A percentile compares a stretch with the other conserved stretches of the same genome.
These are phyloP conservation scores for Trametes gibbosa DNA, from an alignment of 768 basidiomycete genomes.

Conservation along the genomic window DNA sequence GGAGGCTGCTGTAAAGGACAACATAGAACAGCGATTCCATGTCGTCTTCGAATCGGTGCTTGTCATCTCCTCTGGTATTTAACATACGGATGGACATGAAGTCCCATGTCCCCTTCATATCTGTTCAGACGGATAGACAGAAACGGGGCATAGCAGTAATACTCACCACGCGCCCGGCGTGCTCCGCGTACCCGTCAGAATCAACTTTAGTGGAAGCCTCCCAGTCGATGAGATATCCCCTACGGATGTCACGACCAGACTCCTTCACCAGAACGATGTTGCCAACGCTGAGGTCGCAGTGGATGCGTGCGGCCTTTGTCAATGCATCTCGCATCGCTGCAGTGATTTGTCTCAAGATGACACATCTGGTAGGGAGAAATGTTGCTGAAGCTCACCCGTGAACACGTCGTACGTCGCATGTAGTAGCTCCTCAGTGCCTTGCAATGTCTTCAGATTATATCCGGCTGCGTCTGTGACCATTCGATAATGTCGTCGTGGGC, in stretches of 20 bases:
- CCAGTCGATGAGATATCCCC: neutral
- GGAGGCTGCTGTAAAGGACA: neutral
- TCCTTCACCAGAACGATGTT: neutral
- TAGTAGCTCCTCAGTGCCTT: neutral
- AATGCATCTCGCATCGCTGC: neutral
- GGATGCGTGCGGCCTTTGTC: neutral
- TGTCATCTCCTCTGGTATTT: no score
- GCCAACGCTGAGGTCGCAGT: neutral
- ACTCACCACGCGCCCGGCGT: neutral
- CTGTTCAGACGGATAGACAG: neutral
- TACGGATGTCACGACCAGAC: neutral
- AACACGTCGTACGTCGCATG: neutral
- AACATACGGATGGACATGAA: neutral
- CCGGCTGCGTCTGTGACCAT: neutral
- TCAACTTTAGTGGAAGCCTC: neutral
- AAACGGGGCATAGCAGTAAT: no score
- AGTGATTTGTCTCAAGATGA: neutral
- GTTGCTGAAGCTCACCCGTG: neutral
- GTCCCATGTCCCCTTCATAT: neutral
- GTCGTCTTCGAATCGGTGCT: neutral
- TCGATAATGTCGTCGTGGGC: neutral
- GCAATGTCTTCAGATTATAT: neutral
- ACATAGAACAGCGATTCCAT: neutral
- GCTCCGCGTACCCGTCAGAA: neutral
- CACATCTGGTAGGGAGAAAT: neutral